phyloP scores from a whole-genome alignment of 176 grass and related monocot genomes.

The Stipa capillata region DNA sequence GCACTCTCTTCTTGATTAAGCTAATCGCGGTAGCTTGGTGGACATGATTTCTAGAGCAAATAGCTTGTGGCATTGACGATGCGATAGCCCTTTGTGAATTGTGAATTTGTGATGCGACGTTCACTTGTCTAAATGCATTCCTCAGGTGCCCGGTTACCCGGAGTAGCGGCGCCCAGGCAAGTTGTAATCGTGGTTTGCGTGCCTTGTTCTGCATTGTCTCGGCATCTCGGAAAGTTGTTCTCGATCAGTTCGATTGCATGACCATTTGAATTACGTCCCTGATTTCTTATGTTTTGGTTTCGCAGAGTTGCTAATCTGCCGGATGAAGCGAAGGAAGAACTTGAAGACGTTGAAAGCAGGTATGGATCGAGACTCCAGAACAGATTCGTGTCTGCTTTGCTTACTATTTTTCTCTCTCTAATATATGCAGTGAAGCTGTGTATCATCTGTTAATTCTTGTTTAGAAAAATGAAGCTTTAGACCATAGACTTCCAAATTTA shows the following conservation, averaged over 20 bases:
- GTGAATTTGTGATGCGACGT: too few relatives aligned
- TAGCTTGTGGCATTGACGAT: background rate
- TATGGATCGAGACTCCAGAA: too few relatives aligned
- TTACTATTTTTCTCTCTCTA: too few relatives aligned
- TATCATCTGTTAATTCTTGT: too few relatives aligned
- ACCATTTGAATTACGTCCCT: background rate
- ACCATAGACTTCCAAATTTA: too few relatives aligned
- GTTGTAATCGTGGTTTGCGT: background rate
- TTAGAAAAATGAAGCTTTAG: too few relatives aligned
- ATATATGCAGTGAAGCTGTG: too few relatives aligned
- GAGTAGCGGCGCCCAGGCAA: conserved; percentile 45
- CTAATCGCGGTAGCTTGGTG: background rate
- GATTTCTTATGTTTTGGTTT: background rate
- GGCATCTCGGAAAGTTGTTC: background rate
- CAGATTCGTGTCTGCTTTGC: too few relatives aligned
- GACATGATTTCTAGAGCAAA: too few relatives aligned
- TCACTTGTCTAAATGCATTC: background rate
- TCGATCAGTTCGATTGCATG: background rate
- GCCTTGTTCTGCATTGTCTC: background rate
- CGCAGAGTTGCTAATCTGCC: conserved; percentile 39
- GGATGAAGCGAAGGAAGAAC: too few relatives aligned
- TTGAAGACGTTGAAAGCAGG: too few relatives aligned
- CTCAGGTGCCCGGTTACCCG: conserved; percentile 48
- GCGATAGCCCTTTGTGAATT: background rate
- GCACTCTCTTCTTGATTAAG: too few relatives aligned